Evolutionary conservation across 2,329 filamentous ascomycete species (phyloP).

Genomic region (Colletotrichum sp.): DNA sequence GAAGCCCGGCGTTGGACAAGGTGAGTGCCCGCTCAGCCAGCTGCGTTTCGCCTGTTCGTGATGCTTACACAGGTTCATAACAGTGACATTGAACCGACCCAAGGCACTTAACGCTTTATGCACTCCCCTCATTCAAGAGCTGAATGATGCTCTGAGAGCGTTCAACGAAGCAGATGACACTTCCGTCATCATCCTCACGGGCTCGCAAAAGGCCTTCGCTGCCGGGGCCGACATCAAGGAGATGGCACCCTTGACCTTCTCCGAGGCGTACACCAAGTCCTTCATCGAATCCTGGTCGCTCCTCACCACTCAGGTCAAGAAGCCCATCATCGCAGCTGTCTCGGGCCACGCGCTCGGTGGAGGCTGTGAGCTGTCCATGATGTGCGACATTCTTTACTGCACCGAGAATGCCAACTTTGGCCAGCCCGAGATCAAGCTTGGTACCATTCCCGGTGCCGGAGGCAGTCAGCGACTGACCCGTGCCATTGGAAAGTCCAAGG

Average conservation of each 20-base stretch:
- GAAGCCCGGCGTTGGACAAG: conserved; percentile 86
- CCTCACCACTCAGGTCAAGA: conserved; percentile 83
- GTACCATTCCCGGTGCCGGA: conserved; percentile 89
- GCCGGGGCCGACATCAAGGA: conserved; percentile 99
- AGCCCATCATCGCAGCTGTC: conserved; percentile 91
- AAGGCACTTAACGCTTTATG: conserved; percentile 95
- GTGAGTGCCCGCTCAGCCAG: conserved; percentile 50
- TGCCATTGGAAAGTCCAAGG: conserved; percentile 81
- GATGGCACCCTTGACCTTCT: conserved; percentile 92
- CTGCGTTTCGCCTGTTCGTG: conserved; percentile 7
- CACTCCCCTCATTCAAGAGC: conserved; percentile 87
- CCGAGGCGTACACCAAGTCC: conserved; percentile 82
- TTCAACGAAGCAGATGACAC: conserved; percentile 74
- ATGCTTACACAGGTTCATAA: conserved; percentile 3
- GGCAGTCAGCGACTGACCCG: conserved; percentile 87
- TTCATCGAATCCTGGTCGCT: conserved; percentile 97
- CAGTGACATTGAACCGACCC: conserved; percentile 91
- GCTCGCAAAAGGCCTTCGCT: conserved; percentile 88
- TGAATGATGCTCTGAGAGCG: conserved; percentile 76
- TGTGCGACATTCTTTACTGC: conserved; percentile 96
- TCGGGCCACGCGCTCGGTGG: conserved; percentile 94
- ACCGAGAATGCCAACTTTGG: conserved; percentile 87
- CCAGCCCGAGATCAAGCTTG: conserved; percentile 96
- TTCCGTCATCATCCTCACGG: conserved; percentile 82
- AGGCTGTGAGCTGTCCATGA: conserved; percentile 95